phyloP scores from a whole-genome alignment of 225 moss, liverwort and hornwort genomes.

The Bryum argenteum region DNA sequence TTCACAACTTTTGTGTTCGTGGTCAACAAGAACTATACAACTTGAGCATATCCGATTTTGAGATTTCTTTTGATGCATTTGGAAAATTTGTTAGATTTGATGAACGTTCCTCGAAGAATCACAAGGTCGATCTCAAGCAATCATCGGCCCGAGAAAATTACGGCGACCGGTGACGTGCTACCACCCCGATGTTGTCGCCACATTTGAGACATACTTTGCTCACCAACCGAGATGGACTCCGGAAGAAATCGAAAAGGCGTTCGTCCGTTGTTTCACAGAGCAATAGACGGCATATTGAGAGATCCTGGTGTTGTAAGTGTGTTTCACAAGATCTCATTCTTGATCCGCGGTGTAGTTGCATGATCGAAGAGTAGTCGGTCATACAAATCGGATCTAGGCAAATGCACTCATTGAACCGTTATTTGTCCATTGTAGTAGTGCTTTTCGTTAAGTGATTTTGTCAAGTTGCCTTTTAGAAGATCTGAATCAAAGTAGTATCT shows the following conservation, averaged over 20 bases:
- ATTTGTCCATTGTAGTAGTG: too few relatives aligned
- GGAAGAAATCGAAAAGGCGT: not conserved
- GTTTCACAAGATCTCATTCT: too few relatives aligned
- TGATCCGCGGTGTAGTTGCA: too few relatives aligned
- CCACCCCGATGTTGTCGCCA: too few relatives aligned
- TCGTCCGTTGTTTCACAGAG: not conserved
- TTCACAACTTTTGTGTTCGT: not conserved
- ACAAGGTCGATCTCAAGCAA: not conserved
- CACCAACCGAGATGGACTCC: not conserved
- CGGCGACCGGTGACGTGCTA: not conserved
- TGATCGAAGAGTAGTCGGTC: too few relatives aligned
- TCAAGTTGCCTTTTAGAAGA: too few relatives aligned
- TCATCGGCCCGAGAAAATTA: not conserved
- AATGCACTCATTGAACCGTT: too few relatives aligned
- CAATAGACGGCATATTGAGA: not conserved
- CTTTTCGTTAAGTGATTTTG: too few relatives aligned
- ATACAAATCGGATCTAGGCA: too few relatives aligned
- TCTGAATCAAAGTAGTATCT: too few relatives aligned
- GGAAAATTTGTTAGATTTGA: not conserved
- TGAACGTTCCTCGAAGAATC: not conserved
- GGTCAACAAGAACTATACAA: not conserved
- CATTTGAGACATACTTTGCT: not conserved
- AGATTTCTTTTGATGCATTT: constrained; percentile 5
- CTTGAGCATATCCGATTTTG: not conserved
- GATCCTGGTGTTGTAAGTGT: not conserved